Evolutionary conservation across 1,284 basidiomycete genomes (phyloP).

Genomic region (Moesziomyces antarcticus): DNA sequence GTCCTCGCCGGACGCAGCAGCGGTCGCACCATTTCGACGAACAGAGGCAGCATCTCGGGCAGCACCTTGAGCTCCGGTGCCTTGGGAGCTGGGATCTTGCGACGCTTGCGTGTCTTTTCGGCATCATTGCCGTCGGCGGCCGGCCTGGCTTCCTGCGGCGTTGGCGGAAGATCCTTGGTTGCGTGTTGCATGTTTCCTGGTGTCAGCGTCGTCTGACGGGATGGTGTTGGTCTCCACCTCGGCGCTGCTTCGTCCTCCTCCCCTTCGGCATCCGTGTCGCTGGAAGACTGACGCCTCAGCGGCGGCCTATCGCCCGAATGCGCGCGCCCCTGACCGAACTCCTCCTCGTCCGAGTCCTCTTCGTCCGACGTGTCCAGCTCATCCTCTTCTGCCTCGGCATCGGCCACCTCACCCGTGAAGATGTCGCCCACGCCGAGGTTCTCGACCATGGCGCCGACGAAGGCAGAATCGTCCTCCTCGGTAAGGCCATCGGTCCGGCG

Average conservation of each 20-base stretch:
- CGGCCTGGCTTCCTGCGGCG: constrained; percentile 20
- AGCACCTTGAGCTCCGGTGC: constrained; percentile 80
- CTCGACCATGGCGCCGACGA: constrained; percentile 61
- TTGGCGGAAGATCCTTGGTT: constrained; percentile 52
- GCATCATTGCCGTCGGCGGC: not conserved
- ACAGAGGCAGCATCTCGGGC: constrained; percentile 62
- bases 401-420: constrained; percentile 59
- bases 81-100: constrained; percentile 72
- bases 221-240: constrained; percentile 42
- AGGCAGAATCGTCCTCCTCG: constrained; percentile 55
- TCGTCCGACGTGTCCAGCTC: constrained; percentile 54
- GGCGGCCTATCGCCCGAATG: constrained; percentile 26
- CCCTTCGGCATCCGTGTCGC: constrained; percentile 25
- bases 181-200: constrained; percentile 18
- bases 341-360: constrained; percentile 69
- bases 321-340: constrained; percentile 52
- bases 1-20: constrained; percentile 45
- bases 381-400: constrained; percentile 63
- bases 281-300: constrained; percentile 5
- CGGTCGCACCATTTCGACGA: constrained; percentile 60
- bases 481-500: constrained; percentile 40
- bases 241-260: constrained; percentile 20
- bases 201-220: constrained; percentile 35
- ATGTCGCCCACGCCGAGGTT: constrained; percentile 64
- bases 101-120: constrained; percentile 67